phyloP scores from a whole-genome alignment of 2,329 filamentous ascomycete genomes.

The Pseudovirgaria hyperparasitica region DNA sequence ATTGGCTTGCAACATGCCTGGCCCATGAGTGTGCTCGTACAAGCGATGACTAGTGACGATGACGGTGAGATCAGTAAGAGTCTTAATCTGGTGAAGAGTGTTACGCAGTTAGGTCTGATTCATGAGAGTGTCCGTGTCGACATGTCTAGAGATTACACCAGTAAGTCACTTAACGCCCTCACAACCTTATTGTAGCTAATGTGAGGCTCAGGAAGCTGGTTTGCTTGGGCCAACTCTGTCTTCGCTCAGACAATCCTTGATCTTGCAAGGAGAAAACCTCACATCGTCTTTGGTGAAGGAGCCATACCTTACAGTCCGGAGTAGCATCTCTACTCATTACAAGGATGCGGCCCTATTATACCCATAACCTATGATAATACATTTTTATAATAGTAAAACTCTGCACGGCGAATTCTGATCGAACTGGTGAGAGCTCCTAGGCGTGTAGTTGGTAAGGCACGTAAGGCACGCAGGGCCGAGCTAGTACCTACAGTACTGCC shows the following conservation, averaged over 20 bases:
- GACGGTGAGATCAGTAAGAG: slow-evolving; percentile 70
- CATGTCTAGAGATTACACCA: slow-evolving; percentile 55
- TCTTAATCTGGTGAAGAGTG: slow-evolving; percentile 60
- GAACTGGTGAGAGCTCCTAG: too few species aligned
- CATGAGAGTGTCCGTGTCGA: slow-evolving; percentile 91
- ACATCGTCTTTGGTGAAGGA: slow-evolving; percentile 65
- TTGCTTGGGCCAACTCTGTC: slow-evolving; percentile 95
- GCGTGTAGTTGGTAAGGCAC: too few species aligned
- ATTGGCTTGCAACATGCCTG: slow-evolving; percentile 85
- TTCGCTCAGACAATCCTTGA: slow-evolving; percentile 89
- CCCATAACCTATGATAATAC: too few species aligned
- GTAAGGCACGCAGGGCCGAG: too few species aligned
- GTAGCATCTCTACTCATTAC: too few species aligned
- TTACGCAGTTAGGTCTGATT: slow-evolving; percentile 65
- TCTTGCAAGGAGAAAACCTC: slow-evolving; percentile 75
- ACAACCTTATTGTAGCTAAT: slow-evolving; percentile 1
- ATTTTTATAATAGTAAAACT: too few species aligned
- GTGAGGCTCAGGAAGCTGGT: slow-evolving; percentile 56
- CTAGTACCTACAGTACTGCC: too few species aligned
- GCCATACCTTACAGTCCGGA: slow-evolving; percentile 49
- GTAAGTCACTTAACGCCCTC: slow-evolving; percentile 32
- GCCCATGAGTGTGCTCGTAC: slow-evolving; percentile 90
- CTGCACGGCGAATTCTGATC: too few species aligned
- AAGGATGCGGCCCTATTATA: too few species aligned
- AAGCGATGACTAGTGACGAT: slow-evolving; percentile 76